Evolutionary conservation across 306 rosid species (phyloP), one percentile per base, ranked within the genome.

Genomic region (Fragaria nilgerrensis): DNA sequence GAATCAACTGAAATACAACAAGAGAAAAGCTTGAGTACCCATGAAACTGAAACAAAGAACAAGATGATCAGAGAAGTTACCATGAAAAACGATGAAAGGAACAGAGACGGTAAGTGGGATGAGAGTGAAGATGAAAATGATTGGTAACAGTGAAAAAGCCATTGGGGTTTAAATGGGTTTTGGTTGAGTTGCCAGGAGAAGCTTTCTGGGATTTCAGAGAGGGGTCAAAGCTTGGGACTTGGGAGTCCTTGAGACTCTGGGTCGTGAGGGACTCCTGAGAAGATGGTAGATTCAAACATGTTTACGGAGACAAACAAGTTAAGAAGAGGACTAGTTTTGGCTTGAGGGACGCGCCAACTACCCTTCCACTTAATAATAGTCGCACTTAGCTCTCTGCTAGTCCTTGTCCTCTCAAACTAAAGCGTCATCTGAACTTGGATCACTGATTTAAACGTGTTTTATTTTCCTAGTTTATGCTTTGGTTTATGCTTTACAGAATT

Each of bases 11-110:
- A 29, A 44, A 48, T 15, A 73, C 20, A 55, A 71, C 3, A 5
- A n/a, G 3, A 6, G n/a, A 7, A 55, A 9, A n/a, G 41, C 64
- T 20, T 52, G 61, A 47, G 34, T 70, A 55, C 37, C 78, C 62
- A 47, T 20, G 64, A 73, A 49, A 70, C 36, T 20, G 66, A 15
- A 73, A 56, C 64, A 56, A 85, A 36, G 22, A 47, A 41, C 9
- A 34, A n/a, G 19, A 69, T 3, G 25, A 58, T 9, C 16, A 44
- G 27, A 75, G 68, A 9, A 50, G 23, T 72, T 74, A 89, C 91
- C 94, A 44, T 82, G 94, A n/a, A 90, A 75, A 70, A 90, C 90
- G 25, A 87, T 44, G 82, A 90, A 90, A 44, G 94, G 94, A 79
- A 90, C 52, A 73, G 91, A 70, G 49, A 53, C 81, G 19, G 82